Evolutionary conservation across 495 filamentous ascomycete species (phyloP).

Genomic region (Podospora bellae-mahoneyi): DNA sequence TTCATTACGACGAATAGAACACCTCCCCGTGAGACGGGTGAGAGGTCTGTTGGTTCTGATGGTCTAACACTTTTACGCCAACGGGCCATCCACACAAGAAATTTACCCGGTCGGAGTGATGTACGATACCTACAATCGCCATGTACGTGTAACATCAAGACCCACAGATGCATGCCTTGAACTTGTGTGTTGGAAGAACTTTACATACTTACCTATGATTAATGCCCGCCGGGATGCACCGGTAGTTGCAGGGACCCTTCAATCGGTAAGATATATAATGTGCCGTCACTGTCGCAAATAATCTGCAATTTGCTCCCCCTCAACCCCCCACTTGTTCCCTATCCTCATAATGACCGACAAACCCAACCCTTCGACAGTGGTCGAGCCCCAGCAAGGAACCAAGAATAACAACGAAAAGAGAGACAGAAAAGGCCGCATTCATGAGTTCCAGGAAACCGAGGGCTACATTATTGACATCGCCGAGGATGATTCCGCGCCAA

Average conservation of each 20-base stretch:
- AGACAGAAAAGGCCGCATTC: slow-evolving; percentile 11
- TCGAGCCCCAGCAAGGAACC: neutral
- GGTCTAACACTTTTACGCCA: neutral
- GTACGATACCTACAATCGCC: too few relatives aligned
- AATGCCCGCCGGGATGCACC: too few relatives aligned
- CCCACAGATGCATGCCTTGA: too few relatives aligned
- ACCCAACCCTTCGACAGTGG: neutral
- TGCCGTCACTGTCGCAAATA: neutral
- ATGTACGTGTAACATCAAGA: too few relatives aligned
- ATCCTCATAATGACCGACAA: neutral
- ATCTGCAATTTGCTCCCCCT: too few relatives aligned
- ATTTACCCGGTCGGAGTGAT: neutral
- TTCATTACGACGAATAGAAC: neutral
- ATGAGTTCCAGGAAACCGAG: slow-evolving; percentile 34
- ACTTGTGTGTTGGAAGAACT: too few relatives aligned
- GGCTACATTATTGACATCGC: slow-evolving; percentile 43
- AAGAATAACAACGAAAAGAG: neutral
- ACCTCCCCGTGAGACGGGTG: neutral
- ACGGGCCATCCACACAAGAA: neutral
- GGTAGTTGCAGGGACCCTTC: too few relatives aligned
- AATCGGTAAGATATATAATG: neutral
- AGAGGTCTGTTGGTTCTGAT: neutral
- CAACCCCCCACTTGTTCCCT: neutral
- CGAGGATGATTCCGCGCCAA: slow-evolving; percentile 18
- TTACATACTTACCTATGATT: too few relatives aligned